Conservation (phyloP, 2,329 filamentous ascomycete genomes). For the Karstenula rhodostoma region DNA sequence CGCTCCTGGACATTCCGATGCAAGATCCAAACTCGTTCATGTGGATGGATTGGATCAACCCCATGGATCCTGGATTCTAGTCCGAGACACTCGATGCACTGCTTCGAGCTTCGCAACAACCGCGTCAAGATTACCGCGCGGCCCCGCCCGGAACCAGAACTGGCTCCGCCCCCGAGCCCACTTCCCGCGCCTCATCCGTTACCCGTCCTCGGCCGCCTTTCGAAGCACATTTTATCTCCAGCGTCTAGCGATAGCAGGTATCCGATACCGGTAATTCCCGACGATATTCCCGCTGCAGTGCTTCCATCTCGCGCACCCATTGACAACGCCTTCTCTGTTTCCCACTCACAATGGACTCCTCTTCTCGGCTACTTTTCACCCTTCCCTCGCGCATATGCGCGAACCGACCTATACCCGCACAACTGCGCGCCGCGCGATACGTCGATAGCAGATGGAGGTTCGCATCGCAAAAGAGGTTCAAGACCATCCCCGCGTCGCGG, state of each 20-base stretch:
- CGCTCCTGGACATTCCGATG: slow-evolving; percentile 64
- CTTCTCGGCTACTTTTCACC: slow-evolving; percentile 39
- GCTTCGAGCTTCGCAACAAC: not conserved
- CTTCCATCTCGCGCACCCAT: slow-evolving; percentile 12
- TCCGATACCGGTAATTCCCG: slow-evolving; percentile 7
- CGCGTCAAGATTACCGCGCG: slow-evolving; percentile 6
- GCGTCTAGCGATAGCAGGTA: not conserved
- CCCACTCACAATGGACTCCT: slow-evolving; percentile 38
- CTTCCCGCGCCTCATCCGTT: slow-evolving; percentile 15
- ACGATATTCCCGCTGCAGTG: slow-evolving; percentile 3
- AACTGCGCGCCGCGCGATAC: slow-evolving; percentile 31
- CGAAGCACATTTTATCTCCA: not conserved
- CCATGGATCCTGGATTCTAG: slow-evolving; percentile 42
- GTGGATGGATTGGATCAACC: slow-evolving; percentile 47
- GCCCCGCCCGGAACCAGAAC: slow-evolving; percentile 18
- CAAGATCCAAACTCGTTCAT: slow-evolving; percentile 57
- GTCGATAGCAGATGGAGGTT: slow-evolving; percentile 32
- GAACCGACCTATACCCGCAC: slow-evolving; percentile 37
- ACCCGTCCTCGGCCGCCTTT: not conserved
- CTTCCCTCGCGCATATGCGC: slow-evolving; percentile 40
- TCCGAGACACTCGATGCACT: not conserved
- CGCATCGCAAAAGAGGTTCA: slow-evolving; percentile 32
- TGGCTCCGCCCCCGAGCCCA: slow-evolving; percentile 15
- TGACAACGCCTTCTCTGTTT: slow-evolving; percentile 16
- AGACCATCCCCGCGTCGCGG: slow-evolving; percentile 30